Conservation (phyloP, 176 grass and related monocot species). For the Coix lacrymajobi region DNA sequence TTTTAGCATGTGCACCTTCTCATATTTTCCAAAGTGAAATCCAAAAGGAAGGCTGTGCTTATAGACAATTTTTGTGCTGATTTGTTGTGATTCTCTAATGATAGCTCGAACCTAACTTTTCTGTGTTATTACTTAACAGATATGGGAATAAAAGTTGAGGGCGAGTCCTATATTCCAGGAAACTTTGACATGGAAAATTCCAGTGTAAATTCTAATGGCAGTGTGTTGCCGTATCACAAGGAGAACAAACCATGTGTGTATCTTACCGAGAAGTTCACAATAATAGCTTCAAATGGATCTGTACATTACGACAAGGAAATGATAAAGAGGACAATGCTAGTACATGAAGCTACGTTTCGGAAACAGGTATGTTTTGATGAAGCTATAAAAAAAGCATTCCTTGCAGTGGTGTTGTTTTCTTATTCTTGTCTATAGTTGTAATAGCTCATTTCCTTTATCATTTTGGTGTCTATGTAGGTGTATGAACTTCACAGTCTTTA, state of each 20-base stretch:
- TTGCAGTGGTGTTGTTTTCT: not conserved
- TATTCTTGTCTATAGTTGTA: constrained; percentile 3
- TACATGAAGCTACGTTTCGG: constrained; percentile 70
- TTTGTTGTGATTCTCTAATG: not conserved
- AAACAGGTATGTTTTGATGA: constrained; percentile 55
- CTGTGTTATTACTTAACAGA: constrained; percentile 35
- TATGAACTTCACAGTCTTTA: constrained; percentile 79
- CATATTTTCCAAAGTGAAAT: not conserved
- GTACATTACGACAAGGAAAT: constrained; percentile 52
- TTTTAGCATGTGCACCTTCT: not conserved
- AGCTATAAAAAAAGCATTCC: not conserved
- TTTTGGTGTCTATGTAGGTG: constrained; percentile 41
- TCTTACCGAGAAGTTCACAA: constrained; percentile 33
- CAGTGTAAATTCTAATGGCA: constrained; percentile 46
- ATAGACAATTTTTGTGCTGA: not conserved
- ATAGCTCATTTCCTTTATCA: constrained; percentile 24
- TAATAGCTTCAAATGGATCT: constrained; percentile 35
- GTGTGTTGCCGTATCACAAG: constrained; percentile 39
- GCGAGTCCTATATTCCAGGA: constrained; percentile 45
- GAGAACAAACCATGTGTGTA: constrained; percentile 35
- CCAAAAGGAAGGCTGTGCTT: not conserved
- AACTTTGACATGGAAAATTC: constrained; percentile 51
- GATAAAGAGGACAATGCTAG: constrained; percentile 77
- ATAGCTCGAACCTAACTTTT: not conserved
- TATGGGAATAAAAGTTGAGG: constrained; percentile 60